Conservation (phyloP, 371 early-diverging fungal species). For the Blakeslea trispora region DNA sequence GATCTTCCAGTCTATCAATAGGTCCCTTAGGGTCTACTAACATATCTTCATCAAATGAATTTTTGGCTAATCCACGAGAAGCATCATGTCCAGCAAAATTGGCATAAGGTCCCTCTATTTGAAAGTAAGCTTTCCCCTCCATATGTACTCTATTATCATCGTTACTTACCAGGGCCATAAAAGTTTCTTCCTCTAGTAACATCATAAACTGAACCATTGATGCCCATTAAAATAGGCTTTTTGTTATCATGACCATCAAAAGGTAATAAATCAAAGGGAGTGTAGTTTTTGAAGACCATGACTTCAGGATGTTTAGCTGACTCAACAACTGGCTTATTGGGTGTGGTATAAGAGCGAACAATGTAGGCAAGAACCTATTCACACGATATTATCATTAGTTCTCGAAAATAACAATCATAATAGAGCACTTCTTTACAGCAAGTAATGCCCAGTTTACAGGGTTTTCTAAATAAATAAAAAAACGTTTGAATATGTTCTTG, state of each 20-base stretch:
- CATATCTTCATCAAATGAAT: slow-evolving; percentile 86
- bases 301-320: slow-evolving; percentile 55
- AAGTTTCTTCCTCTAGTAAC: slow-evolving; percentile 84
- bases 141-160: too few species aligned
- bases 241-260: slow-evolving; percentile 57
- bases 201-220: slow-evolving; percentile 87
- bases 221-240: slow-evolving; percentile 73
- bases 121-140: too few species aligned
- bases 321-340: slow-evolving; percentile 15
- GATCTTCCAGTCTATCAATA: slow-evolving; percentile 80
- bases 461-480: slow-evolving; percentile 27
- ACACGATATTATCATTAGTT: too few species aligned
- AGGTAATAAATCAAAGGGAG: slow-evolving; percentile 66
- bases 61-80: slow-evolving; percentile 85
- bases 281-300: slow-evolving; percentile 66
- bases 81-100: slow-evolving; percentile 90
- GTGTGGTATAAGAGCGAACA: slow-evolving; percentile 10
- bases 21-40: slow-evolving; percentile 70
- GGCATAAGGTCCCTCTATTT: slow-evolving; percentile 82
- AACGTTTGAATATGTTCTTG: too few species aligned
- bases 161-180: slow-evolving; percentile 93
- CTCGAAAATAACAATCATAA: too few species aligned
- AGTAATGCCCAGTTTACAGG: slow-evolving; percentile 28
- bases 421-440: slow-evolving; percentile 19
- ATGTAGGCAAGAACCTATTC: slow-evolving; percentile 7